Percentiles rank a stretch among this genome's conserved stretches.
Conservation (phyloP, 768 basidiomycete genomes). For the Cystofilobasidium capitatum region DNA sequence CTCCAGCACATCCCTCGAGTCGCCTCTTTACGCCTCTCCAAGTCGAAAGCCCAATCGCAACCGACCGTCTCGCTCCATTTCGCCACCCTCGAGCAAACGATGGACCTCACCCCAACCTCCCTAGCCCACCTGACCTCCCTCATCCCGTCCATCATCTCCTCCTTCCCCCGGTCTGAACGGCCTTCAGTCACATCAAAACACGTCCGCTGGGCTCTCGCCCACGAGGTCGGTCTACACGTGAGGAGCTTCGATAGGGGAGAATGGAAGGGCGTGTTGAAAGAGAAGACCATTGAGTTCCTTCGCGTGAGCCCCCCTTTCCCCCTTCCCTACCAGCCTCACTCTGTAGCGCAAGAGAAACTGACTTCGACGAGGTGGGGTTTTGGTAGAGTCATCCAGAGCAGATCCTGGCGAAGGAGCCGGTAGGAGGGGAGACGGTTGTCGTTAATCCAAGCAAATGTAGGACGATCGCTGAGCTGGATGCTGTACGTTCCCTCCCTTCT, state of each 20-base stretch:
- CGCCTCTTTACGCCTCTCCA: too few relatives aligned
- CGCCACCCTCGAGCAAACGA: background rate
- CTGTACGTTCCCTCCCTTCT: background rate
- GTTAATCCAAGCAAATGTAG: background rate
- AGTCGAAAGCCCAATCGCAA: too few relatives aligned
- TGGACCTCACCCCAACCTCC: background rate
- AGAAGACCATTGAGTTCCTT: background rate
- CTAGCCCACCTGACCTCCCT: background rate
- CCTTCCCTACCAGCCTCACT: background rate
- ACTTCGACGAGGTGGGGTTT: too few relatives aligned
- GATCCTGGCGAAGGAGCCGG: background rate
- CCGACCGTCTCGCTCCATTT: background rate
- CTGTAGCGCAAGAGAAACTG: too few relatives aligned
- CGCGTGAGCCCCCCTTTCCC: background rate
- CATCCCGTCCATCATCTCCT: conserved; percentile 1
- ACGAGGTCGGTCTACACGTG: background rate
- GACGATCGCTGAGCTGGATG: conserved; percentile 2
- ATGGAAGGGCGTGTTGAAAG: background rate
- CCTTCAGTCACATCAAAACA: conserved; percentile 1
- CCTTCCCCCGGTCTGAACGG: background rate
- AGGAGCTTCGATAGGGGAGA: background rate
- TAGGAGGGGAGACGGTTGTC: background rate
- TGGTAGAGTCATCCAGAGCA: background rate
- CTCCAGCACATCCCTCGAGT: too few relatives aligned
- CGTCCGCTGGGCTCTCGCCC: background rate